Evolutionary conservation across 2,329 filamentous ascomycete species (phyloP), one percentile per base, ranked within the genome.

Genomic region (Sordariomycetes sp.): DNA sequence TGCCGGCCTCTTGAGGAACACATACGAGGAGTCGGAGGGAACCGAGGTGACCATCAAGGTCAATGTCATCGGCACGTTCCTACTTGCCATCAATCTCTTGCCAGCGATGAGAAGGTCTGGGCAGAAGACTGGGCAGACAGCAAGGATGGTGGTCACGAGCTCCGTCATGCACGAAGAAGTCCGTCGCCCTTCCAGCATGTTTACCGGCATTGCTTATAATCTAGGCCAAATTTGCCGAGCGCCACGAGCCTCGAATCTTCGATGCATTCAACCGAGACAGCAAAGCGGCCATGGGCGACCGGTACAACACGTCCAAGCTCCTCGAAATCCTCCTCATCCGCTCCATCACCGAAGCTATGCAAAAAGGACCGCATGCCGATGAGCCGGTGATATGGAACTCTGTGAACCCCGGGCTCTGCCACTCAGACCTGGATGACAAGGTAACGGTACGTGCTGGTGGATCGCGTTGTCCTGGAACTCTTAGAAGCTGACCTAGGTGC

Each of bases 1-100:
- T 24, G 43, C 43, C 11, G 43, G 58, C 1, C 45, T 69, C 5
- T 33, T 46, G 8, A n/a, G 12, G 16, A 24, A 9, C 14, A 8
- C 8, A 15, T 24, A n/a, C 15, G 14, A 15, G 23, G 31, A 20
- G 26, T 39, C 49, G 14, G 61, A 64, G 34, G 65, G 61, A 3
- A 53, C 59, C 36, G 66, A 70, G 46, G 43, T 43, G 12, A 59
- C 51, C 20, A 44, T 69, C 33, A 61, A 59, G 4, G 56, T 70
- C 30, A 71, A 72, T 42, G 59, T 69, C 14, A 49, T 72, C 42
- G 51, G n/a, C 45, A 35, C 28, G 14, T 19, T 34, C 15, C 31
- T 33, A 5, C 35, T 37, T 8, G 35, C 21, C 12, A 9, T 20
- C 11, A 16, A 21, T 6, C 20, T 37, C 4, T 15, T 33, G 10